Evolutionary conservation across 176 grass and related monocot genomes (phyloP).

Genomic region (Poa pratensis): DNA sequence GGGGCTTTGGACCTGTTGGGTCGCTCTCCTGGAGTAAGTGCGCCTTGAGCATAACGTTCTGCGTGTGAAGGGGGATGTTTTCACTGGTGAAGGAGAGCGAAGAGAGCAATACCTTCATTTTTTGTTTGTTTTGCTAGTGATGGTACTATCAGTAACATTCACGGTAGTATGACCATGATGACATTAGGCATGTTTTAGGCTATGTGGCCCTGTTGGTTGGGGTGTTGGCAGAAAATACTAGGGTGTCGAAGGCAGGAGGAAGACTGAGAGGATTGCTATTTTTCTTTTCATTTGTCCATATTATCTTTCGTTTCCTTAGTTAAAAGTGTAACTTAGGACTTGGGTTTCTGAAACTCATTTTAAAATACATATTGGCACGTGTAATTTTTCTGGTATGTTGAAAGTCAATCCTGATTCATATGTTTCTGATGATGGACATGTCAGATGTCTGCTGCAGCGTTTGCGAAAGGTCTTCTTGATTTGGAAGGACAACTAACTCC

Average conservation of each 20-base stretch:
- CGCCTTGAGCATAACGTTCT: constrained; percentile 11
- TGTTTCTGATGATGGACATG: constrained; percentile 25
- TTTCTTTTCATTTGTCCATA: background rate
- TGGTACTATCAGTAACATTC: constrained; percentile 2
- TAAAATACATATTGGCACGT: constrained; percentile 9
- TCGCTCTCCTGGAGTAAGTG: background rate
- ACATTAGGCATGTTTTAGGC: background rate
- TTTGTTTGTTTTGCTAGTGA: background rate
- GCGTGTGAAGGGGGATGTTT: background rate
- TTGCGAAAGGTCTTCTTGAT: constrained; percentile 99
- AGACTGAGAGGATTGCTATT: background rate
- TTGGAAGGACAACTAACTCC: constrained; percentile 98
- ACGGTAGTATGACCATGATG: background rate
- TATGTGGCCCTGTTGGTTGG: background rate
- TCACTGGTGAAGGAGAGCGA: constrained; percentile 6
- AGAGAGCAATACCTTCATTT: background rate
- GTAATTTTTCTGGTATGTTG: constrained; percentile 26
- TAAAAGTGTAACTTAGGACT: background rate
- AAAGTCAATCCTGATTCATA: constrained; percentile 10
- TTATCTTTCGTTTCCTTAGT: background rate
- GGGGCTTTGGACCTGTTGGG: background rate
- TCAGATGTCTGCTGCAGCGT: constrained; percentile 99
- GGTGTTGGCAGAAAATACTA: background rate
- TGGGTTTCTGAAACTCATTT: constrained; percentile 21
- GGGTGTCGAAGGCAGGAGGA: background rate